Conservation (phyloP, 2,329 filamentous ascomycete species). For the Ophiosphaerella narmari region DNA sequence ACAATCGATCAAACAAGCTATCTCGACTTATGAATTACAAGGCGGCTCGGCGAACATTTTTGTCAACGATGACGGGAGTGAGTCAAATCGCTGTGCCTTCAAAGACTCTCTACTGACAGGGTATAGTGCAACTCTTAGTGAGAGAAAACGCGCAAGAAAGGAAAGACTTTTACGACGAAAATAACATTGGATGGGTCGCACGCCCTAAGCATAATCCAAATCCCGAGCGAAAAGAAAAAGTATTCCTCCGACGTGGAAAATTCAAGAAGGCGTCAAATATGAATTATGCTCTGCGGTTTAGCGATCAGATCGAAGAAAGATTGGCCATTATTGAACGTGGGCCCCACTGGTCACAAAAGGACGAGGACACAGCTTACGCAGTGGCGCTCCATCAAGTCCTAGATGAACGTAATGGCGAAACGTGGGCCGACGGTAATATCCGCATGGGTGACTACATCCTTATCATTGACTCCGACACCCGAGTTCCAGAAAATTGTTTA, state of each 20-base stretch:
- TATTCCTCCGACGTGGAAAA: conserved; percentile 39
- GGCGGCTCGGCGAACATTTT: conserved; percentile 72
- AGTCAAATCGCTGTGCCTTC: background rate
- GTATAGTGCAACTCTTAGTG: conserved; percentile 60
- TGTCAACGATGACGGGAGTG: conserved; percentile 67
- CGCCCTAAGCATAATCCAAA: conserved; percentile 50
- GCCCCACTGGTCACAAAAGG: conserved; percentile 36
- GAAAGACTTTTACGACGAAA: conserved; percentile 56
- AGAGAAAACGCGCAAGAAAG: conserved; percentile 50
- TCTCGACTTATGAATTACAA: conserved; percentile 56
- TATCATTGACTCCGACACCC: conserved; percentile 55
- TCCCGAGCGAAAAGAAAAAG: conserved; percentile 16
- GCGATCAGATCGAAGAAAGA: conserved; percentile 65
- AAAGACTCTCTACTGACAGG: conserved; percentile 1
- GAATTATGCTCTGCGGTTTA: conserved; percentile 70
- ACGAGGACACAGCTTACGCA: conserved; percentile 41
- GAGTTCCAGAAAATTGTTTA: conserved; percentile 70
- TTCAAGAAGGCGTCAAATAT: conserved; percentile 68
- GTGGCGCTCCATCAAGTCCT: conserved; percentile 64
- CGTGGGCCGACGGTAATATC: conserved; percentile 80
- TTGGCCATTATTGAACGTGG: conserved; percentile 46
- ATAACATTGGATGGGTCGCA: conserved; percentile 57
- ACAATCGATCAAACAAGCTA: conserved; percentile 73
- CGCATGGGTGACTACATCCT: conserved; percentile 83
- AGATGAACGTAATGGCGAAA: conserved; percentile 68